Percentiles rank a stretch among this genome's conserved stretches.
phyloP scores from a whole-genome alignment of 2,329 filamentous ascomycete genomes.

The Pestalotiopsis sp. region DNA sequence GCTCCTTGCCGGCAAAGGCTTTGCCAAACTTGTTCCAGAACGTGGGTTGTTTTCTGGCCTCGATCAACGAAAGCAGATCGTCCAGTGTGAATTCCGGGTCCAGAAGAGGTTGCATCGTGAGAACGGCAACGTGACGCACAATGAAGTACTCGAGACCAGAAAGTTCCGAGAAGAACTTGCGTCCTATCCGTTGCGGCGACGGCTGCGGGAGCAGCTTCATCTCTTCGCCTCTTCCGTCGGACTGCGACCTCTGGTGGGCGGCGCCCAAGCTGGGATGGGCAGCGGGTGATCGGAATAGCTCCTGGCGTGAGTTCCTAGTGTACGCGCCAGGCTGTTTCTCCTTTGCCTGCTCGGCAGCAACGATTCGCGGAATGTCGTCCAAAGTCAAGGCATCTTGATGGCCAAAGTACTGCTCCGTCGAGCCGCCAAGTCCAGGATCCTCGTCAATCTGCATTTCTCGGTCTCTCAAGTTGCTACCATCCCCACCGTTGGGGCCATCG shows the following conservation, averaged over 20 bases:
- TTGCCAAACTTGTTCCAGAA: slow-evolving; percentile 99
- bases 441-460: slow-evolving; percentile 75
- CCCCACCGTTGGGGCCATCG: slow-evolving; percentile 71
- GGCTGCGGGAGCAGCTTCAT: slow-evolving; percentile 50
- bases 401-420: slow-evolving; percentile 82
- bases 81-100: slow-evolving; percentile 91
- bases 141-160: slow-evolving; percentile 97
- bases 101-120: slow-evolving; percentile 91
- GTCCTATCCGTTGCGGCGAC: slow-evolving; percentile 55
- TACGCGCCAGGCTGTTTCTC: slow-evolving; percentile 84
- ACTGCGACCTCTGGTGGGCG: slow-evolving; percentile 66
- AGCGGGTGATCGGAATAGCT: slow-evolving; percentile 57
- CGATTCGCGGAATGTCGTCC: slow-evolving; percentile 94
- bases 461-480: slow-evolving; percentile 49
- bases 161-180: slow-evolving; percentile 94
- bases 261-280: slow-evolving; percentile 66
- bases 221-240: slow-evolving; percentile 51
- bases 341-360: slow-evolving; percentile 90
- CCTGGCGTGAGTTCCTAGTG: slow-evolving; percentile 72
- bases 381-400: slow-evolving; percentile 89
- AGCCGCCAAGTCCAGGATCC: slow-evolving; percentile 68
- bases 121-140: slow-evolving; percentile 88
- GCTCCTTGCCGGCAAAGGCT: slow-evolving; percentile 82
- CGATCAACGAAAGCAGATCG: slow-evolving; percentile 88
- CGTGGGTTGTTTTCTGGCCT: slow-evolving; percentile 82